A percentile compares a stretch with the other conserved stretches of the same genome.
These are phyloP conservation scores for sunflower (Helianthus annuus) DNA, from an alignment of 129 eudicot genomes.

Conservation along the genomic window HanXRQr2.0-SUNRISE NC_035443.2:9454673-9455172, in stretches of 20 bases:
- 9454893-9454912: constrained; percentile 19
- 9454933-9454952: background rate
- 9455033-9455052: background rate
- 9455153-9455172: no score
- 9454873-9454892: background rate
- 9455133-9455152: no score
- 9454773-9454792: no score
- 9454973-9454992: background rate
- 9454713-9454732: no score
- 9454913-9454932: constrained; percentile 5
- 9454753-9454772: no score
- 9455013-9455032: background rate
- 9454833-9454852: background rate
- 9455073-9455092: background rate
- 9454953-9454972: background rate
- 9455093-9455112: background rate
- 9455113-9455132: no score
- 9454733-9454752: no score
- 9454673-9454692: no score
- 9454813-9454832: no score
- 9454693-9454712: no score
- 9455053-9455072: background rate
- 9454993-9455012: background rate
- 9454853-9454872: background rate
- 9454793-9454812: no score